A percentile compares a stretch with the other conserved stretches of the same genome.
Conservation (phyloP, 1,284 basidiomycete species). For the Phellopilus nigrolimitatus region DNA sequence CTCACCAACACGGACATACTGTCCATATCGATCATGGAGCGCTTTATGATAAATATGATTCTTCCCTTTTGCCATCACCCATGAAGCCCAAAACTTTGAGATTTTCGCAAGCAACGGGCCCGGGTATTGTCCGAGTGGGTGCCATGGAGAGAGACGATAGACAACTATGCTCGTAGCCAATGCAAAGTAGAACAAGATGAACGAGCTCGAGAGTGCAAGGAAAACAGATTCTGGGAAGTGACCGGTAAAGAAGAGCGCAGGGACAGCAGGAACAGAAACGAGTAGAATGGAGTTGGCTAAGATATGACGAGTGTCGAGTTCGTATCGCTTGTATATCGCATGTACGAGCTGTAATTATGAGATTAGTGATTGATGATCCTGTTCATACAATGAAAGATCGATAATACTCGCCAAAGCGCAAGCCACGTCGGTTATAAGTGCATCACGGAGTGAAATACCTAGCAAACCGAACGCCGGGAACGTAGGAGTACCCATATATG, state of each 20-base stretch:
- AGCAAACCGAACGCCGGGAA: background rate
- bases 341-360: too few relatives aligned
- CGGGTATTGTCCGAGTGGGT: too few relatives aligned
- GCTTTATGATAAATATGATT: constrained; percentile 9
- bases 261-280: background rate
- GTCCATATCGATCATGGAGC: constrained; percentile 22
- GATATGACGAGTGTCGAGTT: background rate
- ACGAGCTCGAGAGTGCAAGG: constrained; percentile 20
- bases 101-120: too few relatives aligned
- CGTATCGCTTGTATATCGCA: constrained; percentile 10
- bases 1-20: constrained; percentile 24
- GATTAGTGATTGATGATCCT: too few relatives aligned
- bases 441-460: constrained; percentile 1
- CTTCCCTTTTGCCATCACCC: too few relatives aligned
- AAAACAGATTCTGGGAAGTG: constrained; percentile 21
- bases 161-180: constrained; percentile 19
- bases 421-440: background rate
- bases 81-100: too few relatives aligned
- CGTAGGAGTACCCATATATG: too few relatives aligned
- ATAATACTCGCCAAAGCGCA: constrained; percentile 7
- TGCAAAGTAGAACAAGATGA: constrained; percentile 19
- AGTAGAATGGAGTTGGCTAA: constrained; percentile 4
- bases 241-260: background rate
- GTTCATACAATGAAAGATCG: too few relatives aligned
- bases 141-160: too few relatives aligned